phyloP scores from a whole-genome alignment of 768 basidiomycete genomes.

The Tricholoma furcatifolium region DNA sequence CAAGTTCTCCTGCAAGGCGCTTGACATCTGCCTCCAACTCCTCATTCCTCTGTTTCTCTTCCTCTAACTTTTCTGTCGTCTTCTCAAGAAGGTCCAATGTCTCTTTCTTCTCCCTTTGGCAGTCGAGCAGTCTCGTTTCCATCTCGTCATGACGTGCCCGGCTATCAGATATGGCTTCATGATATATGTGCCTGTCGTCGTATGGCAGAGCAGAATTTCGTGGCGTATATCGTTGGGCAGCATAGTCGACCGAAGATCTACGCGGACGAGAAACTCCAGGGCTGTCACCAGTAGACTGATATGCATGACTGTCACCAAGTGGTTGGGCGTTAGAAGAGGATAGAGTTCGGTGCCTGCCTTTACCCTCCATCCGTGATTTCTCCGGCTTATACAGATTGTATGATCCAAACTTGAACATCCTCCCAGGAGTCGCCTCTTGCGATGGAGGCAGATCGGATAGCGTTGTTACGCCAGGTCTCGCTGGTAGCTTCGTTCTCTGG shows the following conservation, averaged over 20 bases:
- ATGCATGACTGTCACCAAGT: not conserved
- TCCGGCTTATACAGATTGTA: not conserved
- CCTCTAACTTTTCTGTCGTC: conserved; percentile 1
- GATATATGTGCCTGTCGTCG: conserved; percentile 5
- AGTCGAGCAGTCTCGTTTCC: conserved; percentile 3
- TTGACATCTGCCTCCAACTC: conserved; percentile 3
- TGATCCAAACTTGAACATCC: not conserved
- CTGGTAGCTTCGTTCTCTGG: not conserved
- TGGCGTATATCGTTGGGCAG: not conserved
- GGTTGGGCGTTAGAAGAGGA: not conserved
- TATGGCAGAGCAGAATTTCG: not conserved
- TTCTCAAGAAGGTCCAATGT: not conserved
- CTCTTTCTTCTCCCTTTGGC: conserved; percentile 11
- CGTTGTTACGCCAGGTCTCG: conserved; percentile 1
- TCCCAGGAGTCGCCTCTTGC: not conserved
- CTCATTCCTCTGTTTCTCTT: not conserved
- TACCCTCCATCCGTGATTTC: not conserved
- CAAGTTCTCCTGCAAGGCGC: not conserved
- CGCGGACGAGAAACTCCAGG: not conserved
- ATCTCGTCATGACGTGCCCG: not conserved
- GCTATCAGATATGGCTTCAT: not conserved
- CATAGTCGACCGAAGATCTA: not conserved
- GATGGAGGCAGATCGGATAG: not conserved
- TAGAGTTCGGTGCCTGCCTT: not conserved
- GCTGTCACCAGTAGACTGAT: not conserved